phyloP scores from a whole-genome alignment of 208 protist genomes.

The Trypanosoma theileri region DNA sequence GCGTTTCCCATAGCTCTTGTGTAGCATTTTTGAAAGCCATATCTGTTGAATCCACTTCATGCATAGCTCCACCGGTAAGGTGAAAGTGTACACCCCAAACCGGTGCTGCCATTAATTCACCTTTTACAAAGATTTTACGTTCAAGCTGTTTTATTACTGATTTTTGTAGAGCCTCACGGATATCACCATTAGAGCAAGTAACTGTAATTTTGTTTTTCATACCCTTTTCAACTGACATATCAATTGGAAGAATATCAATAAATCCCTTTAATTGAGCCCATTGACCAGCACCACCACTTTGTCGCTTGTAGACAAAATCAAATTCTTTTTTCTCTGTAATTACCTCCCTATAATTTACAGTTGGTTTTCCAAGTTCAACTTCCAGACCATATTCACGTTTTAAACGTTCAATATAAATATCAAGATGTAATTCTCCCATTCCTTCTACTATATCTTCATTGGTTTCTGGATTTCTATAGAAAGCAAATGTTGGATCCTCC shows the following conservation, averaged over 20 bases:
- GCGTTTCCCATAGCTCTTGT: conserved; percentile 93
- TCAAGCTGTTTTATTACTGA: conserved; percentile 90
- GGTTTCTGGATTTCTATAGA: conserved; percentile 92
- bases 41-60: conserved; percentile 99
- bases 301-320: conserved; percentile 98
- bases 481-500: conserved; percentile 96
- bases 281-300: conserved; percentile 98
- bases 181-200: conserved; percentile 94
- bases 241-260: conserved; percentile 88
- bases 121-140: conserved; percentile 91
- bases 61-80: conserved; percentile 95
- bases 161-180: conserved; percentile 93
- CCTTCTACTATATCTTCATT: conserved; percentile 95
- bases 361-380: conserved; percentile 92
- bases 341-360: conserved; percentile 96
- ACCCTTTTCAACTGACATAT: conserved; percentile 91
- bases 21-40: conserved; percentile 97
- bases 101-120: conserved; percentile 94
- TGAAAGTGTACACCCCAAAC: conserved; percentile 96
- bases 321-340: conserved; percentile 92
- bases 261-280: conserved; percentile 96
- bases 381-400: conserved; percentile 93
- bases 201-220: conserved; percentile 83
- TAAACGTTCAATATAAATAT: conserved; percentile 97
- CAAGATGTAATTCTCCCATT: conserved; percentile 97